phyloP scores from a whole-genome alignment of 2,329 filamentous ascomycete species.

The Ambrosiella cleistominuta region DNA sequence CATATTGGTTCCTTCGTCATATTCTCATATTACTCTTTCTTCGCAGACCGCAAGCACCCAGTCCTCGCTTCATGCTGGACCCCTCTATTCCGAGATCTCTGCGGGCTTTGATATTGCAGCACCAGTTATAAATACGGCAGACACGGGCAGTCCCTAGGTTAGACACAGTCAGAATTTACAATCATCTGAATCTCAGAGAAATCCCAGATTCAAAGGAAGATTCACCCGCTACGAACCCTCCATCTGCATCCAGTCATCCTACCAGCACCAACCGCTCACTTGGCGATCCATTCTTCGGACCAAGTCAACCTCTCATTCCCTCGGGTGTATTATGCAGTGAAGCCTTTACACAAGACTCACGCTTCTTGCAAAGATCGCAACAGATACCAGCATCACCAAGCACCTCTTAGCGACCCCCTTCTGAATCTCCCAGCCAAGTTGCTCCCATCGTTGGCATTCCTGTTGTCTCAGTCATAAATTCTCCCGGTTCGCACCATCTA shows the following conservation, averaged over 20 bases:
- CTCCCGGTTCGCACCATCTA: background rate
- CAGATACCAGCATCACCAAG: background rate
- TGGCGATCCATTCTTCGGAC: background rate
- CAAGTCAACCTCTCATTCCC: background rate
- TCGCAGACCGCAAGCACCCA: background rate
- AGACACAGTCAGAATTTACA: too few species aligned
- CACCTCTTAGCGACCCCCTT: too few species aligned
- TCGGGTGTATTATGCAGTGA: too few species aligned
- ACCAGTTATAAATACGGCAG: background rate
- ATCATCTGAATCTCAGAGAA: background rate
- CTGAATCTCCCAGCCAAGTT: too few species aligned
- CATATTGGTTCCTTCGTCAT: background rate
- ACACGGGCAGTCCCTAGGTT: background rate
- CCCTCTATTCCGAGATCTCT: background rate
- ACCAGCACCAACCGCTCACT: background rate
- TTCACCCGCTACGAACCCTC: background rate
- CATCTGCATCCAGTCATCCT: background rate
- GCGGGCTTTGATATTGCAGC: background rate
- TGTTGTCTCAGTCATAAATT: background rate
- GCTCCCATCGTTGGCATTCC: background rate
- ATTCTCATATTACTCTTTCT: background rate
- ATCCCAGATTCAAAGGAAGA: slow-evolving; percentile 11
- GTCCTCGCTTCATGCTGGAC: background rate
- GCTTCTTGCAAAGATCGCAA: too few species aligned
- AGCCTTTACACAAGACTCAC: too few species aligned